Percentiles rank a stretch among this genome's conserved stretches.
Evolutionary conservation across 2,329 filamentous ascomycete species (phyloP).

Genomic region (Esteya vermicola): DNA sequence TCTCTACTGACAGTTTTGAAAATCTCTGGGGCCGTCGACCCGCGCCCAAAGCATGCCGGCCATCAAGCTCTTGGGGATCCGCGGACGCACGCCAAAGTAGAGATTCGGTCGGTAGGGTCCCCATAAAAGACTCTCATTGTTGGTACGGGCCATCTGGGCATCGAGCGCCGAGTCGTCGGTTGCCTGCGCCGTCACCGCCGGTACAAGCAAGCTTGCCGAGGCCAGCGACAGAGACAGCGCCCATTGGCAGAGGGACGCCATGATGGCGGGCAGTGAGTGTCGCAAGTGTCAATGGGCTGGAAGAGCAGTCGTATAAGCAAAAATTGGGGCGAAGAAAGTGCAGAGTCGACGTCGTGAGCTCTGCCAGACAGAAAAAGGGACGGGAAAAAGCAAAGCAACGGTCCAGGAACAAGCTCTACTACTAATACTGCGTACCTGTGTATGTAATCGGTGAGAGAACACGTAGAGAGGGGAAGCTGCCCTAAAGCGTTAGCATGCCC

Average conservation of each 20-base stretch:
- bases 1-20: conserved; percentile 50
- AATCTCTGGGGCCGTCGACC: conserved; percentile 61
- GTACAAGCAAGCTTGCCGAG: conserved; percentile 8
- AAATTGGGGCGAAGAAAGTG: background rate
- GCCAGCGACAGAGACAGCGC: conserved; percentile 4
- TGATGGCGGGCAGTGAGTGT: conserved; percentile 1
- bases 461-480: background rate
- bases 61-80: conserved; percentile 67
- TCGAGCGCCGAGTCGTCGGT: conserved; percentile 25
- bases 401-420: no score
- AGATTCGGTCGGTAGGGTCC: conserved; percentile 88
- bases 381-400: no score
- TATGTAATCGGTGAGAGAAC: no score
- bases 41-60: conserved; percentile 81
- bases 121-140: conserved; percentile 85
- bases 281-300: background rate
- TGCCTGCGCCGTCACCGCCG: conserved; percentile 5
- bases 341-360: no score
- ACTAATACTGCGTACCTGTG: no score
- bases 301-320: background rate
- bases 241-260: conserved; percentile 11
- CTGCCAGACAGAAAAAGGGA: no score
- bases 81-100: conserved; percentile 81
- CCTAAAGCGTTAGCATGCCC: background rate
- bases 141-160: conserved; percentile 35